Conservation (phyloP, 148 eudicot genomes). For the Fagopyrum homotropicum region DNA sequence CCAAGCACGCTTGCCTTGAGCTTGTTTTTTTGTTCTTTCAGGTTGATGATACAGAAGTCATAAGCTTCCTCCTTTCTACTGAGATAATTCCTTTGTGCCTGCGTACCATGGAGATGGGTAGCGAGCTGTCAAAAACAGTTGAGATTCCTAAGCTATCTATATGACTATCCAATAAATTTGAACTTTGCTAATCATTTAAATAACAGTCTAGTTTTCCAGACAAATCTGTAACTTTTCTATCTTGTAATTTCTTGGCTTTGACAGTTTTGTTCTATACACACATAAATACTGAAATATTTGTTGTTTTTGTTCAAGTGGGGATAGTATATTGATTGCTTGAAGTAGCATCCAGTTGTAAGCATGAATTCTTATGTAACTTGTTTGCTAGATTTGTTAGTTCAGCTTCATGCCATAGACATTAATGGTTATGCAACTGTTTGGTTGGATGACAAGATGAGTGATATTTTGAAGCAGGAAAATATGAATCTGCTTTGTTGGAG, state of each 20-base stretch:
- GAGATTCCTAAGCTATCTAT: slow-evolving; percentile 22
- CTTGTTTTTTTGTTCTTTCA: slow-evolving; percentile 16
- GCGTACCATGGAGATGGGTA: slow-evolving; percentile 98
- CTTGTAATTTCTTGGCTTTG: background rate
- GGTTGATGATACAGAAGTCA: slow-evolving; percentile 90
- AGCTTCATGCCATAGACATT: slow-evolving; percentile 1
- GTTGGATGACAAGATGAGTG: background rate
- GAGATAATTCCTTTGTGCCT: slow-evolving; percentile 94
- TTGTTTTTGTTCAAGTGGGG: background rate
- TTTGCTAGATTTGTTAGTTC: background rate
- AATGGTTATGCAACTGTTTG: background rate
- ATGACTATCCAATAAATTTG: background rate
- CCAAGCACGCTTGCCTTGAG: background rate
- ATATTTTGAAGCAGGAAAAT: background rate
- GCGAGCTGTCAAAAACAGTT: slow-evolving; percentile 94
- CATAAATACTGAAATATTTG: background rate
- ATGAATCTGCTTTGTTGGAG: background rate
- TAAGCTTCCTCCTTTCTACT: slow-evolving; percentile 89
- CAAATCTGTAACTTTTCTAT: background rate
- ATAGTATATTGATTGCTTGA: background rate
- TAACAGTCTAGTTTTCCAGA: background rate
- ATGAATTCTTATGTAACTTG: background rate
- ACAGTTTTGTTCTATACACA: background rate
- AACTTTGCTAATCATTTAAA: background rate
- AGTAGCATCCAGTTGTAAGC: background rate